Base-by-base conservation (phyloP, 495 filamentous ascomycete genomes). In the Penicillium ucsense region DNA sequence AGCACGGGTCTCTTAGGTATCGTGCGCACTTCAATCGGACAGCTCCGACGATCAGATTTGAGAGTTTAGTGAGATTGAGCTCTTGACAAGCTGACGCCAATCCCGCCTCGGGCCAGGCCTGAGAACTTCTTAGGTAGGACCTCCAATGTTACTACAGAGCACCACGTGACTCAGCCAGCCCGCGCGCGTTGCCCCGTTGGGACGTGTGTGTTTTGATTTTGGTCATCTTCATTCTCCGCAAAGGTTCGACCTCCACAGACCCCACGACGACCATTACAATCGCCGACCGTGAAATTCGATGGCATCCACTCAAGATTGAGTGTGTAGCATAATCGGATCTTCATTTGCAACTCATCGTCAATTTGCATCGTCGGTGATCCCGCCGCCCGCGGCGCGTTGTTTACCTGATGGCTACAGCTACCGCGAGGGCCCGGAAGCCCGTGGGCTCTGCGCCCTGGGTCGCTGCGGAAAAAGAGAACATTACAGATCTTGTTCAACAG, bases 381-480 rank as follows among this genome's bases (percentile, higher is more conserved):
- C 10, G 11, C 38, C 9, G 28, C 37, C 38, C 41, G 43, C 46
- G 46, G 49, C 60, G 57, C 55, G 52, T 70, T 70, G 62, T 70
- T 68, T 66, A 67, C 65, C 60, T 63, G 51, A 80, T 79, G 76
- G 69, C 76, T 44, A 58, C 69, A 38, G 53, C 65, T 48, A 59
- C 70, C 52, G 61, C 70, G 51, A 66, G 70, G 63, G 67, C 66
- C 52, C 70, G 74, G 46, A 68, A 73, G 61, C 62, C 77, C 39
- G 72, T 87, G 27, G 84, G 84, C 51, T 84, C 85, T 41, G 66
- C 78, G 34, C 67, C 73, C 63, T 88, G 84, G 84, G 76, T 88
- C 46, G 67, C 75, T 11, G 70, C 77, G 49, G 84, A 88, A 62
- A 77, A 84, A 46, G 71, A 79, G 42, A 80, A 83, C 53, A 67